phyloP scores from a whole-genome alignment of 2,329 filamentous ascomycete genomes.

The Talaromyces sp. region DNA sequence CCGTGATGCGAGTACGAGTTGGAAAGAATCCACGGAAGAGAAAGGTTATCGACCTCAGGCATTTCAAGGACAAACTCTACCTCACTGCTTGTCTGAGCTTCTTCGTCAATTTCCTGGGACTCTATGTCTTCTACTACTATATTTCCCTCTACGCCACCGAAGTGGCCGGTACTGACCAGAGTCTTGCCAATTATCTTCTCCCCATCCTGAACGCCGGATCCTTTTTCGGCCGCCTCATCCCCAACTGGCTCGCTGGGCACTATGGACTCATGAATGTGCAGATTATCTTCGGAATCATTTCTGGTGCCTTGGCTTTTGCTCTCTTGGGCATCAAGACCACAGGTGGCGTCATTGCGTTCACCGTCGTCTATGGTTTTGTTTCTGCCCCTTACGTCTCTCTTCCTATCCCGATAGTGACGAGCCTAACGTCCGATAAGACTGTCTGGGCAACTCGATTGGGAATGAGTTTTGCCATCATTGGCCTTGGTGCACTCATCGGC shows the following conservation, averaged over 20 bases:
- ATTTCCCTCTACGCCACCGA: constrained; percentile 17
- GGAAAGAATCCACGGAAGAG: constrained; percentile 4
- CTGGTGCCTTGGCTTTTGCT: constrained; percentile 6
- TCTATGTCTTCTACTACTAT: constrained; percentile 5
- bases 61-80: constrained; percentile 5
- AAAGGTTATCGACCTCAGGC: constrained; percentile 4
- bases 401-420: constrained; percentile 59
- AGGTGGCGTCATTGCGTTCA: constrained; percentile 4
- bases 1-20: constrained; percentile 4
- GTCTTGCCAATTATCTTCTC: constrained; percentile 54
- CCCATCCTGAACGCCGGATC: constrained; percentile 58
- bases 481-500: constrained; percentile 50
- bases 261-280: constrained; percentile 9
- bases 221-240: constrained; percentile 53
- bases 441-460: constrained; percentile 52
- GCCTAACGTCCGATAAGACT: constrained; percentile 48
- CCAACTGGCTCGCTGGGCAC: constrained; percentile 25
- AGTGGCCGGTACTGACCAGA: constrained; percentile 35
- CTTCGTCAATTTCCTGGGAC: constrained; percentile 5
- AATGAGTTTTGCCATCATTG: constrained; percentile 51
- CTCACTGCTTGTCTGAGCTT: constrained; percentile 3
- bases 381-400: constrained; percentile 27
- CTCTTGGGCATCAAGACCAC: constrained; percentile 6
- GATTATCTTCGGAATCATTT: constrained; percentile 7
- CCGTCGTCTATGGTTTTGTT: constrained; percentile 5